A percentile compares a stretch with the other conserved stretches of the same genome.
Evolutionary conservation across 139 green algal genomes (phyloP).

Genomic region (Raphidocelis subcapitata): DNA sequence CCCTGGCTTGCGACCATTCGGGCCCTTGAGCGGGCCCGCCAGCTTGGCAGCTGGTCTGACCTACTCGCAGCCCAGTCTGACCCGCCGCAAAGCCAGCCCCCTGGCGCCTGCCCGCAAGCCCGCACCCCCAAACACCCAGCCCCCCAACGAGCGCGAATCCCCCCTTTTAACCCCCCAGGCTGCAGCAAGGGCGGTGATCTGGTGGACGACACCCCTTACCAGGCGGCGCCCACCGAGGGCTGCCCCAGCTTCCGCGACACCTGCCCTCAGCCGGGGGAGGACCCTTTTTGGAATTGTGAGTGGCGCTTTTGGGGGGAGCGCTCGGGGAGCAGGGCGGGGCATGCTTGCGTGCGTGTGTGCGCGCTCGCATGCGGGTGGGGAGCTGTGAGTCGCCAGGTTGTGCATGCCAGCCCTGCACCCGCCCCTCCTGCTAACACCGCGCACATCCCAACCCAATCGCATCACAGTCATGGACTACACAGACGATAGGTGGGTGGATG

Average conservation of each 20-base stretch:
- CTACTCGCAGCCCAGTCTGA: no score
- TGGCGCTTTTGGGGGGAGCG: no score
- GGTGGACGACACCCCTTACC: slow-evolving; percentile 24
- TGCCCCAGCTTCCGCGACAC: slow-evolving; percentile 23
- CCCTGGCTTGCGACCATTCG: no score
- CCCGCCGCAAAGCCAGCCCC: no score
- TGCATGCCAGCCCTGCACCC: not conserved
- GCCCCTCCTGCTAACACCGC: slow-evolving; percentile 6
- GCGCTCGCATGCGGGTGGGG: not conserved
- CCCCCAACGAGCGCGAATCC: not conserved
- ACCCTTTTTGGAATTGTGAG: slow-evolving; percentile 27
- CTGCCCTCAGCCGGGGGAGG: slow-evolving; percentile 22
- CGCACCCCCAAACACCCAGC: not conserved
- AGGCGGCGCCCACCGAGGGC: slow-evolving; percentile 20
- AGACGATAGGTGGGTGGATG: no score
- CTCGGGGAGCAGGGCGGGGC: not conserved
- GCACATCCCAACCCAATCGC: no score
- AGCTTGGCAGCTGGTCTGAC: no score
- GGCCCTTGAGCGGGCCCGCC: no score
- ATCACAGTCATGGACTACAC: slow-evolving; percentile 42
- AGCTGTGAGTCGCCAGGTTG: not conserved
- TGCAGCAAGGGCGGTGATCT: slow-evolving; percentile 17
- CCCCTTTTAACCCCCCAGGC: not conserved
- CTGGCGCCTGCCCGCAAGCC: no score
- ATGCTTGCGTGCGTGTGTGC: not conserved